Percentiles rank a stretch among this genome's conserved stretches.
phyloP scores from a whole-genome alignment of 495 filamentous ascomycete genomes.

The Friedmanniomyces simplex region DNA sequence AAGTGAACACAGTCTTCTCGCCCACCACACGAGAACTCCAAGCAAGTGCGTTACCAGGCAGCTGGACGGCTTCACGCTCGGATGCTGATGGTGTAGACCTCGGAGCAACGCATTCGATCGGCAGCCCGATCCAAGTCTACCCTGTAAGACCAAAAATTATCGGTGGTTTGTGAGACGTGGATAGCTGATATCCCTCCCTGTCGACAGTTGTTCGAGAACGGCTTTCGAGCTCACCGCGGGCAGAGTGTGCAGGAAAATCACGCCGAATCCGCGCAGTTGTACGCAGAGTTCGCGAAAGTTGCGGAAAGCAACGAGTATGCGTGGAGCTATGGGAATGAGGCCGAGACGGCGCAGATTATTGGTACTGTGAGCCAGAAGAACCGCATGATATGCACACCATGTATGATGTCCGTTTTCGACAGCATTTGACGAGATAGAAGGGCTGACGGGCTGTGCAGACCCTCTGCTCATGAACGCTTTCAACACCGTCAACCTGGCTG shows the following conservation, averaged over 20 bases:
- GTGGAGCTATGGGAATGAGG: constrained; percentile 38
- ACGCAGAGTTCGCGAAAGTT: constrained; percentile 40
- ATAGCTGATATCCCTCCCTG: too few species aligned
- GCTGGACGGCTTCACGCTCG: constrained; percentile 9
- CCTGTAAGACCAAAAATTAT: constrained; percentile 19
- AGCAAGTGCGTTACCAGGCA: constrained; percentile 29
- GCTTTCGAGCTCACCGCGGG: constrained; percentile 38
- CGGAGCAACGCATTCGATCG: constrained; percentile 38
- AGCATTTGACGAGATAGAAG: too few species aligned
- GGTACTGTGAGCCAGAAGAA: constrained; percentile 39
- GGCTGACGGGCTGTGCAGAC: constrained; percentile 31
- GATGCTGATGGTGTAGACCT: constrained; percentile 24
- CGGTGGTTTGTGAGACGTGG: too few species aligned
- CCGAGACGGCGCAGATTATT: constrained; percentile 33
- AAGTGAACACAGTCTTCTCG: constrained; percentile 29
- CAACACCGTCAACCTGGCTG: constrained; percentile 47
- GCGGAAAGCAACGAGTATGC: constrained; percentile 36
- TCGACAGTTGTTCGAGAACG: constrained; percentile 37
- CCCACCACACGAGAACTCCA: constrained; percentile 28
- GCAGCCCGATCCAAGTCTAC: constrained; percentile 45
- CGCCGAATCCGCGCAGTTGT: constrained; percentile 38
- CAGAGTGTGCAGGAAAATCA: constrained; percentile 42
- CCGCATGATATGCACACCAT: constrained; percentile 46
- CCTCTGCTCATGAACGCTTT: constrained; percentile 53
- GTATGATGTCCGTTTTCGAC: constrained; percentile 15